Percentiles rank a stretch among this genome's conserved stretches.
Conservation (phyloP, 2,329 filamentous ascomycete species). For the Fusarium luffae region DNA sequence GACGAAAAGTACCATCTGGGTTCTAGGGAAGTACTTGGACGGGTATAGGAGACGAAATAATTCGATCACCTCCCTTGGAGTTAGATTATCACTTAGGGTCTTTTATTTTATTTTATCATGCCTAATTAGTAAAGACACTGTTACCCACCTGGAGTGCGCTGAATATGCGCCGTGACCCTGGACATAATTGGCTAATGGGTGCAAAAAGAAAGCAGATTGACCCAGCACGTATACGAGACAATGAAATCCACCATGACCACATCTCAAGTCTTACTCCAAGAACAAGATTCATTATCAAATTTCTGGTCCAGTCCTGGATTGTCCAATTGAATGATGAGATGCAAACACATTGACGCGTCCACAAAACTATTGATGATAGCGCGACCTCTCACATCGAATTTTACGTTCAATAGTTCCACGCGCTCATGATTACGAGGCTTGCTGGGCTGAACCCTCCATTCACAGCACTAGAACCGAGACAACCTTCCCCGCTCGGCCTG, state of each 20-base stretch:
- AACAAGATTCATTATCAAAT: neutral
- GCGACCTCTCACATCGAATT: neutral
- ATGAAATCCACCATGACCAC: neutral
- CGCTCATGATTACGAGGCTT: neutral
- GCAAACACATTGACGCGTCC: neutral
- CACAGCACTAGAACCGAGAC: neutral
- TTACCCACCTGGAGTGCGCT: no score
- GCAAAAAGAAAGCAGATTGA: neutral
- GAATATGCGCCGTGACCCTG: no score
- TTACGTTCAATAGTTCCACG: neutral
- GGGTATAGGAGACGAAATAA: neutral
- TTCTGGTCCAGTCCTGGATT: neutral
- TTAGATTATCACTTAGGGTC: fast-evolving
- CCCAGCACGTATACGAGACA: neutral
- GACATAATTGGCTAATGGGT: neutral
- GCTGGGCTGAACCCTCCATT: neutral
- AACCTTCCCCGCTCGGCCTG: neutral
- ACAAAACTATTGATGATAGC: neutral
- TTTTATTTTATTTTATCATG: neutral
- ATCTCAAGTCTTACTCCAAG: neutral
- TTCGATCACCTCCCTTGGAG: fast-evolving
- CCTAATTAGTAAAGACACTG: no score
- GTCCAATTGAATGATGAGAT: neutral
- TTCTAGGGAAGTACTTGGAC: fast-evolving
- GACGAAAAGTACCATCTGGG: slow-evolving; percentile 50